Evolutionary conservation across 2,329 filamentous ascomycete species (phyloP).

Genomic region (Cytospora leucostoma): DNA sequence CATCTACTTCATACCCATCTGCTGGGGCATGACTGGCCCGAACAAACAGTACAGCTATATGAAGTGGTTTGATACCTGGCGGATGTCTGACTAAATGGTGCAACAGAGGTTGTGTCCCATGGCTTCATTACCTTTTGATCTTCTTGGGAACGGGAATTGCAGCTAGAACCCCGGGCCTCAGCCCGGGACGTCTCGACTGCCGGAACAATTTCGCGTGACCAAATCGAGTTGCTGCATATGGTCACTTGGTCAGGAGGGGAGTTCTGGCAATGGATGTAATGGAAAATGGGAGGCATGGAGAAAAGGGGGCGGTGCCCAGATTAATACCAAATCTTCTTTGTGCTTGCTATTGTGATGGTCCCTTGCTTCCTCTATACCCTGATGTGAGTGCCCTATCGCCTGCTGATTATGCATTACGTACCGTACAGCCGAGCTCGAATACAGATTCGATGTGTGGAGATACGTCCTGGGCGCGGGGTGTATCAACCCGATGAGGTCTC

Average conservation of each 20-base stretch:
- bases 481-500: slow-evolving; percentile 18
- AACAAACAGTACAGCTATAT: slow-evolving; percentile 86
- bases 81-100: slow-evolving; percentile 66
- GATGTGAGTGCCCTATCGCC: slow-evolving; percentile 8
- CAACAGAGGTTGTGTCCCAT: not conserved
- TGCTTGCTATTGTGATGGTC: slow-evolving; percentile 17
- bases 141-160: not conserved
- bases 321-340: slow-evolving; percentile 17
- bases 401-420: slow-evolving; percentile 27
- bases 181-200: slow-evolving; percentile 3
- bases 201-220: not conserved
- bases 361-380: slow-evolving; percentile 14
- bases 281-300: not conserved
- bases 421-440: slow-evolving; percentile 13
- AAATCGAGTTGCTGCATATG: slow-evolving; percentile 19
- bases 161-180: slow-evolving; percentile 4
- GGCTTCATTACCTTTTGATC: slow-evolving; percentile 3
- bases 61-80: slow-evolving; percentile 91
- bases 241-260: slow-evolving; percentile 10
- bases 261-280: slow-evolving; percentile 9
- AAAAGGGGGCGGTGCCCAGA: not conserved
- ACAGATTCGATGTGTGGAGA: slow-evolving; percentile 7
- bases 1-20: slow-evolving; percentile 87
- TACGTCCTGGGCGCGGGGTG: slow-evolving; percentile 8
- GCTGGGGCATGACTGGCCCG: slow-evolving; percentile 90